A percentile compares a stretch with the other conserved stretches of the same genome.
phyloP scores from a whole-genome alignment of 345 rosid species.

The Eucalyptus cloeziana region DNA sequence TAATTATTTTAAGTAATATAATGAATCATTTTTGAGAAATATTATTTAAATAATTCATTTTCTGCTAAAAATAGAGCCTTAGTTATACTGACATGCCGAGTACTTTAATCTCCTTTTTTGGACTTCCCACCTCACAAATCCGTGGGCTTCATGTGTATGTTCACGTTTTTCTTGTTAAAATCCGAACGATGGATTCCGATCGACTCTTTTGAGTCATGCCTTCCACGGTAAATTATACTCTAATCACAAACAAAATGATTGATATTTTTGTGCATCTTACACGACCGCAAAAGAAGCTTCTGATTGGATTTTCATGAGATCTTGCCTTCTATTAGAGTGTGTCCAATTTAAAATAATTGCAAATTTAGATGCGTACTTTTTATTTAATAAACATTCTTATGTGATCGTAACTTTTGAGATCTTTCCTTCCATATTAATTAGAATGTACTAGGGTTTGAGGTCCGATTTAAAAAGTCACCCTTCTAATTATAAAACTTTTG shows the following conservation, averaged over 20 bases:
- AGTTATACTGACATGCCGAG: background rate
- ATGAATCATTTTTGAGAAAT: no score
- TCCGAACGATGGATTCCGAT: background rate
- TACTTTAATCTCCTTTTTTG: background rate
- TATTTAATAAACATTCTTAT: no score
- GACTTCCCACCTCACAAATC: background rate
- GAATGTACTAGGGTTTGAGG: no score
- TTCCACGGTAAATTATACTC: background rate
- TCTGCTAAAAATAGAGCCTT: background rate
- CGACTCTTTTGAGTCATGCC: background rate
- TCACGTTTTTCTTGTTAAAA: background rate
- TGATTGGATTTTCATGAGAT: background rate
- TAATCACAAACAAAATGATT: background rate
- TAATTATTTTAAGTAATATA: no score
- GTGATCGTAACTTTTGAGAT: background rate
- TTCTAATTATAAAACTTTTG: background rate
- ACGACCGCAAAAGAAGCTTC: background rate
- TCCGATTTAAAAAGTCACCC: background rate
- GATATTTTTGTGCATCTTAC: background rate
- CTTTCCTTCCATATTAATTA: background rate
- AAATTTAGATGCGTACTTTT: background rate
- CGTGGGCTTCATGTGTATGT: background rate
- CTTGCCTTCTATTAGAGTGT: background rate
- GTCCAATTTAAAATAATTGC: background rate
- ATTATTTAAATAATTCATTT: background rate